Conservation (phyloP, 2,329 filamentous ascomycete species). For the Trichoderma atroviride region DNA sequence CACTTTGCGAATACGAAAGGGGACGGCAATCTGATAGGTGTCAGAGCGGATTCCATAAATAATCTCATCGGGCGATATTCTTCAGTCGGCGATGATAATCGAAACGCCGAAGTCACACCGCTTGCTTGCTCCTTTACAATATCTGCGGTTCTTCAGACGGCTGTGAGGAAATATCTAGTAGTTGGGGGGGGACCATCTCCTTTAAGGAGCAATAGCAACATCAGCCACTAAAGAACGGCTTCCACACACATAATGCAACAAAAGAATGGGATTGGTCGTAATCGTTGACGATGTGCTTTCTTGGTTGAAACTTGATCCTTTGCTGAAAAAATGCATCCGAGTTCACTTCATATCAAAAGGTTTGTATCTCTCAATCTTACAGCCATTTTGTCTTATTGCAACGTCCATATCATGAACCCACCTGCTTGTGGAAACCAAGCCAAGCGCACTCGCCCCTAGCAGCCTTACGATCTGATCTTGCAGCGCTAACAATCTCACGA, state of each 20-base stretch:
- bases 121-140: background rate
- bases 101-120: background rate
- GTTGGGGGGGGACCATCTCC: background rate
- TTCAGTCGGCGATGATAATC: background rate
- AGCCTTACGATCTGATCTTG: background rate
- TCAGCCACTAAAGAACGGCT: background rate
- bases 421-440: background rate
- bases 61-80: background rate
- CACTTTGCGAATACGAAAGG: background rate
- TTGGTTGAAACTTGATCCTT: no score
- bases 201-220: background rate
- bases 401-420: background rate
- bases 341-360: no score
- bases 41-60: background rate
- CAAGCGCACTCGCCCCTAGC: background rate
- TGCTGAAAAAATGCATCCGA: no score
- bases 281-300: background rate
- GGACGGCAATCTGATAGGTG: background rate
- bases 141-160: background rate
- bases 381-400: background rate
- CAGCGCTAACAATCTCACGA: background rate
- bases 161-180: background rate
- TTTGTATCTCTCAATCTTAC: background rate
- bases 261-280: background rate
- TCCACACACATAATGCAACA: background rate